Evolutionary conservation across 2,329 filamentous ascomycete genomes (phyloP).

Genomic region (Colletotrichum sp.): DNA sequence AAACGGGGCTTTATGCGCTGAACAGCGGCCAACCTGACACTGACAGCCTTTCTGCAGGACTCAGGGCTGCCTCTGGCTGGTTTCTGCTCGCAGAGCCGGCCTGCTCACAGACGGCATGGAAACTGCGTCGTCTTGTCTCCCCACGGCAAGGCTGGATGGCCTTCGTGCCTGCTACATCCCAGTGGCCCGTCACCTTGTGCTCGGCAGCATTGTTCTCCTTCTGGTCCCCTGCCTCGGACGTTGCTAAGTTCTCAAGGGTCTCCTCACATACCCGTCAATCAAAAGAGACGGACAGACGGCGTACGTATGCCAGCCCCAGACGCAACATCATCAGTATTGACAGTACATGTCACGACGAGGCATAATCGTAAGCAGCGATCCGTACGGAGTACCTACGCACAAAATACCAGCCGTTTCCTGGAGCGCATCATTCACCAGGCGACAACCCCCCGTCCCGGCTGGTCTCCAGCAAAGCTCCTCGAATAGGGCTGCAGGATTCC

Average conservation of each 20-base stretch:
- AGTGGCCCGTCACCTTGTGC: not conserved
- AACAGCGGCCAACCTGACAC: constrained; percentile 17
- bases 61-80: not conserved
- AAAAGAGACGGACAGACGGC: not conserved
- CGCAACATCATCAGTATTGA: not conserved
- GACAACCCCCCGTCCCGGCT: constrained; percentile 3
- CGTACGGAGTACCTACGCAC: not conserved
- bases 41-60: not conserved
- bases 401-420: constrained; percentile 3
- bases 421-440: constrained; percentile 17
- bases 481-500: constrained; percentile 21
- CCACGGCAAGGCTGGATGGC: not conserved
- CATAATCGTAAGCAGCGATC: not conserved
- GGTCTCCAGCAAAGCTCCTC: not conserved
- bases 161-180: not conserved
- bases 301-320: not conserved
- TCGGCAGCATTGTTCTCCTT: constrained; percentile 5
- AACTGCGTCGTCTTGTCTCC: not conserved
- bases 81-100: not conserved
- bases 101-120: not conserved
- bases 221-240: not conserved
- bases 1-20: constrained; percentile 17
- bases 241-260: constrained; percentile 1
- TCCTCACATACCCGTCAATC: constrained; percentile 5
- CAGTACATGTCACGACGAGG: not conserved